Evolutionary conservation across 805 yeast species (phyloP).

Genomic region (Yarrowia sp.): DNA sequence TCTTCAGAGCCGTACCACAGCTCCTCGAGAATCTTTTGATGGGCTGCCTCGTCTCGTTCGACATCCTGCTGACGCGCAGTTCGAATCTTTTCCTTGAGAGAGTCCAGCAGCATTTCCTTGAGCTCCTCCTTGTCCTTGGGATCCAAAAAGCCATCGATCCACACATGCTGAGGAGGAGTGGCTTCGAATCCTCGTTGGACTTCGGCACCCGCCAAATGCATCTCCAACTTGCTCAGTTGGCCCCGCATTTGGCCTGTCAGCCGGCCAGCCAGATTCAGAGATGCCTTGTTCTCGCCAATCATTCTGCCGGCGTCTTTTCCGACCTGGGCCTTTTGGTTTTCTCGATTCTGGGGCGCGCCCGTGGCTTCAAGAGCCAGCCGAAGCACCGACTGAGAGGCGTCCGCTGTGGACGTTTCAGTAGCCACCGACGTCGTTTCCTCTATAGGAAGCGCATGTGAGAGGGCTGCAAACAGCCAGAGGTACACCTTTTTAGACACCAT

Average conservation of each 20-base stretch:
- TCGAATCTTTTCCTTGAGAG: slow-evolving; percentile 1
- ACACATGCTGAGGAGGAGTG: slow-evolving; percentile 7
- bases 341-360: slow-evolving; percentile 5
- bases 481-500: slow-evolving; percentile 8
- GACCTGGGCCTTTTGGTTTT: neutral
- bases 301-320: slow-evolving; percentile 12
- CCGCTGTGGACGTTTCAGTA: neutral
- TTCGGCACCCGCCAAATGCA: slow-evolving; percentile 32
- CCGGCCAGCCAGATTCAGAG: slow-evolving; percentile 16
- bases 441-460: slow-evolving; percentile 12
- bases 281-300: slow-evolving; percentile 21
- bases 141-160: slow-evolving; percentile 26
- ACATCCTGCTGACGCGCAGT: neutral
- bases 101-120: neutral
- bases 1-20: slow-evolving; percentile 29
- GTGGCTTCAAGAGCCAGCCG: slow-evolving; percentile 18
- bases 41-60: neutral
- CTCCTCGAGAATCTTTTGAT: slow-evolving; percentile 4
- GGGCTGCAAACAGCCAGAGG: slow-evolving; percentile 12
- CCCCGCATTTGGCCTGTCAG: slow-evolving; percentile 4
- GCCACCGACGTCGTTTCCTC: neutral
- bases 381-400: slow-evolving; percentile 3
- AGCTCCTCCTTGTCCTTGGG: slow-evolving; percentile 31
- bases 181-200: slow-evolving; percentile 10
- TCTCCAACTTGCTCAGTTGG: slow-evolving; percentile 21